Evolutionary conservation across 495 filamentous ascomycete genomes (phyloP).

Genomic region (Penicillium pancosmium): DNA sequence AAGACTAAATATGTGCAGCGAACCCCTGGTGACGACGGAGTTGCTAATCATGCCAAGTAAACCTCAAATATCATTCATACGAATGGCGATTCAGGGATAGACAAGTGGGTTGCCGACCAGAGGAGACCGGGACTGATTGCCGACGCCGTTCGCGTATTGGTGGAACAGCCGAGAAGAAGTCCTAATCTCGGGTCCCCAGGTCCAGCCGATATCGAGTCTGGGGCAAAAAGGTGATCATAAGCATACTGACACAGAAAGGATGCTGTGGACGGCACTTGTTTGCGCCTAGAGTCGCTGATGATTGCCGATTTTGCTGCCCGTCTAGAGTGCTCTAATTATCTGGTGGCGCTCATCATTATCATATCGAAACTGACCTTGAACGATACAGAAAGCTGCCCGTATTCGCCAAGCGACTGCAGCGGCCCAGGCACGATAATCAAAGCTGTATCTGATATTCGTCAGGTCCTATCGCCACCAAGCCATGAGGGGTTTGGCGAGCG

Average conservation of each 20-base stretch:
- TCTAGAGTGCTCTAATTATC: constrained; percentile 3
- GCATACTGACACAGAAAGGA: neutral
- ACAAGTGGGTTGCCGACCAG: constrained; percentile 19
- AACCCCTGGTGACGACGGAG: neutral
- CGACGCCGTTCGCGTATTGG: constrained; percentile 22
- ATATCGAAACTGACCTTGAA: neutral
- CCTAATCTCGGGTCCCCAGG: constrained; percentile 17
- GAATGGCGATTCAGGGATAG: constrained; percentile 5
- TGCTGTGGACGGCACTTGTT: neutral
- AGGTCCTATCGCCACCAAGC: neutral
- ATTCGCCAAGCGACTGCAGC: neutral
- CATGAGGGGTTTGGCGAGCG: neutral
- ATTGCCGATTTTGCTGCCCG: constrained; percentile 19
- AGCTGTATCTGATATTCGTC: neutral
- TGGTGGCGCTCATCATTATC: constrained; percentile 1
- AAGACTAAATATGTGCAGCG: neutral
- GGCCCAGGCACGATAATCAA: neutral
- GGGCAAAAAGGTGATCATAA: neutral
- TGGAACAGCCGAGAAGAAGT: constrained; percentile 19
- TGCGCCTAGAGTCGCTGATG: neutral
- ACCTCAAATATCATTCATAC: neutral
- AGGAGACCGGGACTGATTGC: constrained; percentile 14
- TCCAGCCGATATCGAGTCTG: constrained; percentile 1
- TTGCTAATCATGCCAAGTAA: constrained; percentile 11
- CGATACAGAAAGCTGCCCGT: neutral